Evolutionary conservation across 2,329 filamentous ascomycete species (phyloP).

Genomic region (Aspergillus sp.): DNA sequence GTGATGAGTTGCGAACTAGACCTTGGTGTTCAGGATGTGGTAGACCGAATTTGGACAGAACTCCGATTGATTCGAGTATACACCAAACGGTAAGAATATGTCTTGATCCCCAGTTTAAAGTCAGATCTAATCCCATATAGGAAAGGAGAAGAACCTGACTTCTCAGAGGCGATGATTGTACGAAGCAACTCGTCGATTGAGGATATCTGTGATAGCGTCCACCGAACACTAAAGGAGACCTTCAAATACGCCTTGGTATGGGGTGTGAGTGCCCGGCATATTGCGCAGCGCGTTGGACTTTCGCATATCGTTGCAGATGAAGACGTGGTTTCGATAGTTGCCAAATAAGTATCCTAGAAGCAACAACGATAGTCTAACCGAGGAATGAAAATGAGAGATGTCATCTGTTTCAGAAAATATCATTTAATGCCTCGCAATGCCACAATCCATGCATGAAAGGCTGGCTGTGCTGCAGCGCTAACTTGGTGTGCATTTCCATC

Average conservation of each 20-base stretch:
- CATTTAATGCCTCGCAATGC: no score
- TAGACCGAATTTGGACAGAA: conserved; percentile 94
- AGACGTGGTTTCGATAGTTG: conserved; percentile 64
- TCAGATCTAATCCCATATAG: conserved; percentile 37
- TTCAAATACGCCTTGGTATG: conserved; percentile 99
- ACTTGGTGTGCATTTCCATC: no score
- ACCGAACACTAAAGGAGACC: conserved; percentile 90
- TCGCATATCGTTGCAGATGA: conserved; percentile 70
- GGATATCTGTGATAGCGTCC: conserved; percentile 94
- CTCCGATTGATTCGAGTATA: conserved; percentile 86
- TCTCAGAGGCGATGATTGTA: conserved; percentile 88
- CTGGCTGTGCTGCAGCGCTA: no score
- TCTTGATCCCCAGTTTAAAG: conserved; percentile 1
- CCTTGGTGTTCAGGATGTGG: conserved; percentile 85
- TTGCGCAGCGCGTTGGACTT: conserved; percentile 88
- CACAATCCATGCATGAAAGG: no score
- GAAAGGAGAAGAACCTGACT: conserved; percentile 85
- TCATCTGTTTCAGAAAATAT: background rate
- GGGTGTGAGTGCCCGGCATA: conserved; percentile 91
- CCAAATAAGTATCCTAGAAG: conserved; percentile 29
- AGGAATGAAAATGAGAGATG: conserved; percentile 1
- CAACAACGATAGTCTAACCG: background rate
- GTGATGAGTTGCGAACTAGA: conserved; percentile 98
- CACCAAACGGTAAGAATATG: conserved; percentile 63
- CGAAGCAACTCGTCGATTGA: conserved; percentile 83